phyloP scores from a whole-genome alignment of 129 eudicot genomes.

The Dittrichia graveolens region DNA sequence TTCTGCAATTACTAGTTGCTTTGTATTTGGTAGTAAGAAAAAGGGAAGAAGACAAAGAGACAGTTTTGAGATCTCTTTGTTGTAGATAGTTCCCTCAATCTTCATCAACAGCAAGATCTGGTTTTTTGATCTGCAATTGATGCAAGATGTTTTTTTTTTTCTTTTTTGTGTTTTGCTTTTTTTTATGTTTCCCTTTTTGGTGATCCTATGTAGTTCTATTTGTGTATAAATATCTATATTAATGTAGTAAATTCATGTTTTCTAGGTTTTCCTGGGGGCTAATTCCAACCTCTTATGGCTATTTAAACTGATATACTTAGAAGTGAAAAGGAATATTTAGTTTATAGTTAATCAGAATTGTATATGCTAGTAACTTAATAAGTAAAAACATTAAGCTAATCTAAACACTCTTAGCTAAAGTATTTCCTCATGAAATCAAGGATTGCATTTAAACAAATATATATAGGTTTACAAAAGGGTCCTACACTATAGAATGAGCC shows the following conservation, averaged over 20 bases:
- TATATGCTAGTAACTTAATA: too few relatives aligned
- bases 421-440: too few relatives aligned
- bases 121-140: constrained; percentile 49
- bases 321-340: too few relatives aligned
- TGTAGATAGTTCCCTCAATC: constrained; percentile 34
- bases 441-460: too few relatives aligned
- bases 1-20: constrained; percentile 31
- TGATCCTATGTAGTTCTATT: constrained; percentile 12
- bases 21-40: constrained; percentile 27
- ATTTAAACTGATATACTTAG: too few relatives aligned
- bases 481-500: too few relatives aligned
- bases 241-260: neutral
- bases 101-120: constrained; percentile 50
- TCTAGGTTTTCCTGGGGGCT: too few relatives aligned
- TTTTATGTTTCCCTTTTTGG: neutral
- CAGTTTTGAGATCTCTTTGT: constrained; percentile 62
- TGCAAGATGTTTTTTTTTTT: constrained; percentile 28
- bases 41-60: constrained; percentile 43
- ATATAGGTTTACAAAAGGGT: too few relatives aligned
- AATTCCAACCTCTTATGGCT: too few relatives aligned
- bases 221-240: constrained; percentile 21
- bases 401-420: too few relatives aligned
- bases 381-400: too few relatives aligned
- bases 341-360: too few relatives aligned
- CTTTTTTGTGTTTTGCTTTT: neutral